Evolutionary conservation across 805 yeast species (phyloP).

Genomic region (Cyberlindnera veronae): DNA sequence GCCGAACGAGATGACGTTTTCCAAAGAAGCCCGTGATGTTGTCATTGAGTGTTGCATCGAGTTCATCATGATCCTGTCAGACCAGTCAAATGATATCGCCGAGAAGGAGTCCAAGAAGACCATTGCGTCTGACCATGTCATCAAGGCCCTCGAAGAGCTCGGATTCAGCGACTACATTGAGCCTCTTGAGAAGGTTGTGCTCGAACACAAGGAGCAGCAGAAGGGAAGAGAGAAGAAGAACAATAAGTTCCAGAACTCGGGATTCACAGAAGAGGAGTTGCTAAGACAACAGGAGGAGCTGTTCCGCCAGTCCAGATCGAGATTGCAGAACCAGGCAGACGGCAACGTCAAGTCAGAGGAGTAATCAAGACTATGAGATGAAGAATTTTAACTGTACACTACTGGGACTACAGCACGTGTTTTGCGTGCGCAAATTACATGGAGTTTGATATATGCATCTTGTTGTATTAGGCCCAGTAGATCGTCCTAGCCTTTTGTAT

Average conservation of each 20-base stretch:
- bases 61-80: slow-evolving; percentile 89
- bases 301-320: slow-evolving; percentile 72
- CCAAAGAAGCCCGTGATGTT: slow-evolving; percentile 93
- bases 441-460: not conserved
- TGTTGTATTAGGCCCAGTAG: no score
- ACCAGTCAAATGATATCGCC: slow-evolving; percentile 93
- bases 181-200: slow-evolving; percentile 71
- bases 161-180: slow-evolving; percentile 86
- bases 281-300: slow-evolving; percentile 89
- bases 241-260: slow-evolving; percentile 90
- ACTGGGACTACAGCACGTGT: not conserved
- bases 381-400: slow-evolving; percentile 3
- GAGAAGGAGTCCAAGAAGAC: slow-evolving; percentile 95
- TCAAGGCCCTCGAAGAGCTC: slow-evolving; percentile 80
- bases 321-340: slow-evolving; percentile 42
- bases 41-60: slow-evolving; percentile 95
- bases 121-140: slow-evolving; percentile 93
- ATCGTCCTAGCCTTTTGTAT: no score
- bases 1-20: slow-evolving; percentile 82
- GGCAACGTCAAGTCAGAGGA: slow-evolving; percentile 8
- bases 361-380: not conserved
- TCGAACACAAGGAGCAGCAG: slow-evolving; percentile 82
- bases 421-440: not conserved
- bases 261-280: slow-evolving; percentile 88
- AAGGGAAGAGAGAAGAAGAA: slow-evolving; percentile 88